Conservation (phyloP, 495 filamentous ascomycete species). For the Aspergillus coremiiformis region DNA sequence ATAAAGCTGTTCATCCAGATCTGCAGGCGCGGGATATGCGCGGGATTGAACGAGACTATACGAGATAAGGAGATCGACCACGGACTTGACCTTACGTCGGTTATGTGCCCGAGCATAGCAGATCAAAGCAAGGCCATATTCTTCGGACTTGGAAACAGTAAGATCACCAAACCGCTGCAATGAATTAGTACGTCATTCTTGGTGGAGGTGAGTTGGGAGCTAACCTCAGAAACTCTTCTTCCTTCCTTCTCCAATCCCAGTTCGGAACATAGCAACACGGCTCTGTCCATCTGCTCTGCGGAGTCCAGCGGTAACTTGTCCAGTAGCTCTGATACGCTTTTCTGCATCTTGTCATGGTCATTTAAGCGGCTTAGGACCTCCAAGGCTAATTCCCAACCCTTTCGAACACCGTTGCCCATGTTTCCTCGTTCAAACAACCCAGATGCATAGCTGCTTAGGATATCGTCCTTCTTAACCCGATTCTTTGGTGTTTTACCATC, state of each 20-base stretch:
- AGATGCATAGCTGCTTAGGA: conserved; percentile 65
- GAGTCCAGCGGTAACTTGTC: conserved; percentile 56
- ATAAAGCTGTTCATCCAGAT: conserved; percentile 62
- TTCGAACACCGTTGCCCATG: conserved; percentile 36
- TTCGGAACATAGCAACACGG: conserved; percentile 61
- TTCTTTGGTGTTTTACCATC: conserved; percentile 13
- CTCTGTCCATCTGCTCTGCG: conserved; percentile 60
- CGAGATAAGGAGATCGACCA: conserved; percentile 79
- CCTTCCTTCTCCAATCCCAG: conserved; percentile 65
- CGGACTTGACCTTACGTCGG: conserved; percentile 65
- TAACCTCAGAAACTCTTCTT: conserved; percentile 66
- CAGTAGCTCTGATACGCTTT: conserved; percentile 60
- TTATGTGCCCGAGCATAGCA: conserved; percentile 79
- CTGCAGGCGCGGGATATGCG: conserved; percentile 58
- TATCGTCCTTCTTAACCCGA: conserved; percentile 52
- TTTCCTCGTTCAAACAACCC: conserved; percentile 40
- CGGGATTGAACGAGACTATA: conserved; percentile 77
- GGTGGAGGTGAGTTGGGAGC: conserved; percentile 14
- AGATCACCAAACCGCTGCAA: conserved; percentile 68
- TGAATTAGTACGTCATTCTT: neutral
- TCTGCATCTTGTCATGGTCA: conserved; percentile 53
- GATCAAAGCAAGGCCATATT: conserved; percentile 73
- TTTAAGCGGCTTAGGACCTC: conserved; percentile 68
- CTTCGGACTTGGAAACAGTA: conserved; percentile 55
- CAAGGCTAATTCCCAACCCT: conserved; percentile 84